A percentile compares a stretch with the other conserved stretches of the same genome.
Conservation (phyloP, 257 asterid genomes). For the Linderniella brevidens region DNA sequence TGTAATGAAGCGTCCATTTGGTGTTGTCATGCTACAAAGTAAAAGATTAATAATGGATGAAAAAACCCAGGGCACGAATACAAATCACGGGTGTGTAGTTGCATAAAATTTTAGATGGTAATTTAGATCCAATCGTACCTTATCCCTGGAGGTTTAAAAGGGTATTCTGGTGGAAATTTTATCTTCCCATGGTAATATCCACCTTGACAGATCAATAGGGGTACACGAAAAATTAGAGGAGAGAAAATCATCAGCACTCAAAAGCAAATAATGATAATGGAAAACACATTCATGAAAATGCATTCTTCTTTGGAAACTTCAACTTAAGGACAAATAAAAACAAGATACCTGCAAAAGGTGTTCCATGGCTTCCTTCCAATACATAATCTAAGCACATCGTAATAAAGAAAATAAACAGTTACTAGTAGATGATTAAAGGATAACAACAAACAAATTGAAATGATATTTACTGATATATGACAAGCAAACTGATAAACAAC, state of each 20-base stretch:
- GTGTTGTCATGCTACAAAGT: constrained; percentile 57
- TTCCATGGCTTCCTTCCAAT: constrained; percentile 98
- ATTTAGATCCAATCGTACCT: constrained; percentile 20
- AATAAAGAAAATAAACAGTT: constrained; percentile 15
- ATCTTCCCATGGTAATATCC: constrained; percentile 95
- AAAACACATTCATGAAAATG: constrained; percentile 6
- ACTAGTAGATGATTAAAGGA: background rate
- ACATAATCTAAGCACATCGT: constrained; percentile 60
- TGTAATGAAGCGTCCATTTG: constrained; percentile 85
- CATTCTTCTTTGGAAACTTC: constrained; percentile 7
- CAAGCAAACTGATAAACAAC: no score
- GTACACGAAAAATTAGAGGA: constrained; percentile 8
- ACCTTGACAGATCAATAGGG: constrained; percentile 26
- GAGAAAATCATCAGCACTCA: constrained; percentile 4
- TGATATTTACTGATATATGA: no score
- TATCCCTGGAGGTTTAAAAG: constrained; percentile 89
- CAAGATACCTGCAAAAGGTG: constrained; percentile 85
- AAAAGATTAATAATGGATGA: constrained; percentile 4
- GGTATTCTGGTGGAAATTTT: constrained; percentile 94
- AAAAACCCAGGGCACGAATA: constrained; percentile 1
- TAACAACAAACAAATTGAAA: background rate
- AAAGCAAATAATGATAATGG: background rate
- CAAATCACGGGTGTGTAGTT: no score
- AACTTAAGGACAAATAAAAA: constrained; percentile 12
- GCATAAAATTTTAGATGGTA: constrained; percentile 1